Conservation (phyloP, 208 protist genomes). For the Acanthamoeba royreba region DNA sequence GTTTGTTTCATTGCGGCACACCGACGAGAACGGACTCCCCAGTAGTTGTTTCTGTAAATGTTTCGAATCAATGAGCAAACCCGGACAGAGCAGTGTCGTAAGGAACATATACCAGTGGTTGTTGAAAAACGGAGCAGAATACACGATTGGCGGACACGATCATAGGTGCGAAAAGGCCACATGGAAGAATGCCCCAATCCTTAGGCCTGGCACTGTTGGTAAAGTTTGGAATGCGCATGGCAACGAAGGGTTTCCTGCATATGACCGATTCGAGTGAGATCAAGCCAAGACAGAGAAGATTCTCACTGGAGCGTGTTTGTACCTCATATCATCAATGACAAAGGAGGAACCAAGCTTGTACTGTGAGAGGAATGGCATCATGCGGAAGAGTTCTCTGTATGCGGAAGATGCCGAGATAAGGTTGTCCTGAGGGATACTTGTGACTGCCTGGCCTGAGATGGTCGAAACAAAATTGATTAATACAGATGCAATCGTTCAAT, state of each 20-base stretch:
- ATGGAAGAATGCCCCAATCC: neutral
- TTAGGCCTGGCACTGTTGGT: neutral
- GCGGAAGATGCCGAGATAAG: neutral
- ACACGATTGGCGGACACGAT: neutral
- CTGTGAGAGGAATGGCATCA: neutral
- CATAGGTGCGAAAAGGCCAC: neutral
- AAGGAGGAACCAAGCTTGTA: neutral
- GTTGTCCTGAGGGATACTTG: too few relatives aligned
- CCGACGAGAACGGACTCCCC: neutral
- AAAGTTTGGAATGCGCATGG: neutral
- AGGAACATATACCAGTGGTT: neutral
- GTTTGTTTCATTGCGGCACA: constrained; percentile 15
- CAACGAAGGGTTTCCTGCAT: constrained; percentile 4
- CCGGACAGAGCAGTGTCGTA: neutral
- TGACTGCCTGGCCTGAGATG: too few relatives aligned
- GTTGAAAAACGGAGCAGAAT: neutral
- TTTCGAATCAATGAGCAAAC: neutral
- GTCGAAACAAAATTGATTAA: neutral
- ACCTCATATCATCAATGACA: neutral
- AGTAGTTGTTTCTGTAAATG: neutral
- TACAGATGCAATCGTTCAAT: neutral
- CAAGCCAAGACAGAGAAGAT: too few relatives aligned
- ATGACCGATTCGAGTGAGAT: too few relatives aligned
- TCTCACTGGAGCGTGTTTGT: neutral
- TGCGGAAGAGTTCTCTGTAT: neutral